phyloP scores from a whole-genome alignment of 345 rosid species.

The Hypericum androsaemum region DNA sequence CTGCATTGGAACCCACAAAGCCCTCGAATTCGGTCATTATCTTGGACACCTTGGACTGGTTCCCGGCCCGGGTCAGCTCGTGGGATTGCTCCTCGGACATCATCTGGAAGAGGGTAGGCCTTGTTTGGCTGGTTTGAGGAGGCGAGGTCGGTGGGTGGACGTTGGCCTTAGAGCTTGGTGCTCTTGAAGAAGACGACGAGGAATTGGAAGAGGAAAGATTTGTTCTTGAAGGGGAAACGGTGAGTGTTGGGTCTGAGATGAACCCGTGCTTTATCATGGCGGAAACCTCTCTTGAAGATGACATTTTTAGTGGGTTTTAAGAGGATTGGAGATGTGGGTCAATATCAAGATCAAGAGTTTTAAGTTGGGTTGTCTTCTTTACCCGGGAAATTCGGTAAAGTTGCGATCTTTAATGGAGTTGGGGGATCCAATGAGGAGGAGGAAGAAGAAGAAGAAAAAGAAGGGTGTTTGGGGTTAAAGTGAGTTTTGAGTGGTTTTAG shows the following conservation, averaged over 20 bases:
- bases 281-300: slow-evolving; percentile 64
- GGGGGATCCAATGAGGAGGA: no score
- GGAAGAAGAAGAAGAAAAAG: no score
- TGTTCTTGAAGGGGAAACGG: slow-evolving; percentile 58
- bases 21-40: slow-evolving; percentile 51
- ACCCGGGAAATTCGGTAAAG: no score
- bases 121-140: neutral
- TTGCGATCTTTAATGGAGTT: no score
- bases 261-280: slow-evolving; percentile 78
- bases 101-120: slow-evolving; percentile 75
- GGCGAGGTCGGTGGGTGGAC: slow-evolving; percentile 11
- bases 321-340: no score
- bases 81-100: slow-evolving; percentile 70
- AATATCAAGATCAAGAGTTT: no score
- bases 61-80: slow-evolving; percentile 30
- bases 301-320: slow-evolving; percentile 19
- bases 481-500: no score
- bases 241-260: slow-evolving; percentile 51
- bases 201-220: neutral
- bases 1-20: slow-evolving; percentile 22
- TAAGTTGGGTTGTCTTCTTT: no score
- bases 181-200: slow-evolving; percentile 11
- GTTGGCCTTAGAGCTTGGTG: slow-evolving; percentile 20
- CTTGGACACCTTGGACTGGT: slow-evolving; percentile 45
- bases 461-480: no score